Conservation (phyloP, 2,329 filamentous ascomycete species). For the Penicillium sp. region DNA sequence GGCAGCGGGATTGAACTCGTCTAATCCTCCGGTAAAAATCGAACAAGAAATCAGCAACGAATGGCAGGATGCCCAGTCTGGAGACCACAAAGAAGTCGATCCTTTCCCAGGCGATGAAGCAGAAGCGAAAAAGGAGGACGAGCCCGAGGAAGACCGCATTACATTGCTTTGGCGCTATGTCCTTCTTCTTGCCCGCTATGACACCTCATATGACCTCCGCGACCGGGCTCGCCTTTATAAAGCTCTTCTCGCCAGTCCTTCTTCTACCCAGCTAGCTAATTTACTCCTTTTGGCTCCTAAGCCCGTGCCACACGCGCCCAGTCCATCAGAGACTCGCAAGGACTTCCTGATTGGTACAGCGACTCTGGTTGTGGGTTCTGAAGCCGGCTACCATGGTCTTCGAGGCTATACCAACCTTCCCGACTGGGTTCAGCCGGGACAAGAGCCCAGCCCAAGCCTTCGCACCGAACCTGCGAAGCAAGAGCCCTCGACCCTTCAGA, state of each 20-base stretch:
- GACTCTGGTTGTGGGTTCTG: conserved; percentile 74
- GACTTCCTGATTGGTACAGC: conserved; percentile 76
- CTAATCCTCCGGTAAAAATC: conserved; percentile 7
- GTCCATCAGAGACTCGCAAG: conserved; percentile 76
- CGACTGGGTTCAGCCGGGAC: conserved; percentile 73
- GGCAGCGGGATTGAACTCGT: conserved; percentile 17
- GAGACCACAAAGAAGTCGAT: conserved; percentile 24
- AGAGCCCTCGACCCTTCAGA: conserved; percentile 26
- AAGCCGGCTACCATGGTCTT: conserved; percentile 66
- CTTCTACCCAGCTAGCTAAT: conserved; percentile 73
- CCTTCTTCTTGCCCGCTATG: conserved; percentile 79
- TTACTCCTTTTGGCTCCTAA: conserved; percentile 90
- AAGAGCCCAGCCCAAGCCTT: conserved; percentile 70
- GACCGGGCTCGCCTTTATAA: conserved; percentile 87
- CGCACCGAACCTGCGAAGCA: conserved; percentile 54
- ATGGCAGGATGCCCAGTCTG: conserved; percentile 28
- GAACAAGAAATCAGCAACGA: conserved; percentile 31
- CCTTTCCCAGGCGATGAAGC: conserved; percentile 16
- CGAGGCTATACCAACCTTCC: conserved; percentile 74
- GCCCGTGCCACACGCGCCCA: conserved; percentile 82
- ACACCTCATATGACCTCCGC: conserved; percentile 88
- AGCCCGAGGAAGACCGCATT: conserved; percentile 53
- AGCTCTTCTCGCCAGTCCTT: conserved; percentile 69
- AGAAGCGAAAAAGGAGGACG: conserved; percentile 28
- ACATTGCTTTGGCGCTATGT: conserved; percentile 77